Evolutionary conservation across 2,329 filamentous ascomycete genomes (phyloP), one percentile per base, ranked within the genome.

Genomic region (Sclerotinia borealis): DNA sequence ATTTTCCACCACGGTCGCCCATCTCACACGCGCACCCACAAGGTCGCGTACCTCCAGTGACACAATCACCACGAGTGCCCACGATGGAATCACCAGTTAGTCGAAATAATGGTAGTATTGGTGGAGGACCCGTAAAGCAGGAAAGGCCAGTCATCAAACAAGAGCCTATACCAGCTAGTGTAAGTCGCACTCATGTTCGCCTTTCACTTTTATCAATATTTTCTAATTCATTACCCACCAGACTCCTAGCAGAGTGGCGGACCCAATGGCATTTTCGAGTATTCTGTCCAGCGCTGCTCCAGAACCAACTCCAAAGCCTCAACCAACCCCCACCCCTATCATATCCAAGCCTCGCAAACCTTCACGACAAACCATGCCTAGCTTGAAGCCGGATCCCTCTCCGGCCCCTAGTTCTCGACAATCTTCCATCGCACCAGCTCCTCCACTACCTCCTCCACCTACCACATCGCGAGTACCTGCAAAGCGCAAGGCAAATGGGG

Each of bases 181-280:
- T 73, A 67, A 61, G 68, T 73, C 34, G 54, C 25, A 48, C 19
- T 13, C 11, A n/a, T 58, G 4, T 49, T 34, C 22, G 25, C 19
- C 29, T 47, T 37, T 25, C 22, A 55, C 50, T 50, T 45, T 7
- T 43, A 37, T 25, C n/a, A 37, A 59, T 45, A 37, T 19, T 64
- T 47, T 55, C 31, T 59, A 41, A 58, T 63, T 71, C 47, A 68
- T 64, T 19, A 4, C 59, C 47, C 55, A 68, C 41, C 75, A 92
- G 84, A 89, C 89, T 56, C 85, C 89, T 1, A 86, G 85, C 69
- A 87, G 92, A 75, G 82, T 88, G 47, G 88, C 89, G 64, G 90
- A 96, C 74, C 90, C 93, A 60, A 97, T 97, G 93, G 95, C 93
- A 6, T 95, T 98, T 73, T 95, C 92, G 68, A 97, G 93, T 74